Base-by-base conservation (phyloP, 257 asterid genomes). In the Oldenlandia corymbosa region DNA sequence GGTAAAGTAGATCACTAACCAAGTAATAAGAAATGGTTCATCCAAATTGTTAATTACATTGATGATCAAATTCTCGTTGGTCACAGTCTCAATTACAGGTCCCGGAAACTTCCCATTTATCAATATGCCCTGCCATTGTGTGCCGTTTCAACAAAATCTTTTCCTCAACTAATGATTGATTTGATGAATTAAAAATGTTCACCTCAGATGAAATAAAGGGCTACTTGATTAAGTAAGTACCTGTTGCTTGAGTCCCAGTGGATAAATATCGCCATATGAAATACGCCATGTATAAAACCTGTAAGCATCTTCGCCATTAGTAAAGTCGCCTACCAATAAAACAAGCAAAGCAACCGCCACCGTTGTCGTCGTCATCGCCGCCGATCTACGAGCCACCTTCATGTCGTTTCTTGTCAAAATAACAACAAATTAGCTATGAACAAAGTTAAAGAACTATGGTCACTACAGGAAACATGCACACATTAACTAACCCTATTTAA, bases 51-150 rank as follows among this genome's bases (percentile, higher is more conserved):
- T 76, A 78, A 63, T 68, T 16, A 76, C 81, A 47, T 73, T 68
- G 63, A 76, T 51, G 21, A 76, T 72, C 69, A 76, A 50, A 64
- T 76, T 76, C 23, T 76, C 81, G 65, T 72, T 76, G n/a, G 78
- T 76, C 39, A 68, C 81, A 20, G 75, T 58, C 69, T 71, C 67
- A 42, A 70, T 77, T 14, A 51, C 32, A 31, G 79, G 72, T 16
- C 74, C 73, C 11, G 76, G 82, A 73, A 73, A 73, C 69, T 73
- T 75, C 48, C 78, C 56, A 58, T 73, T 77, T 73, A 77, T 77
- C 60, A 77, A 48, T 61, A 77, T 77, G 34, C 78, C 78, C 81
- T 77, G 76, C 39, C 57, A 61, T 67, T 67, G 5, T 41, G 9
- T 34, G 6, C 45, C 34, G 34, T 58, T 39, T 23, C 31, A 68